Conservation (phyloP, 352 stramenopile genomes). For the Pythium sukuiense region DNA sequence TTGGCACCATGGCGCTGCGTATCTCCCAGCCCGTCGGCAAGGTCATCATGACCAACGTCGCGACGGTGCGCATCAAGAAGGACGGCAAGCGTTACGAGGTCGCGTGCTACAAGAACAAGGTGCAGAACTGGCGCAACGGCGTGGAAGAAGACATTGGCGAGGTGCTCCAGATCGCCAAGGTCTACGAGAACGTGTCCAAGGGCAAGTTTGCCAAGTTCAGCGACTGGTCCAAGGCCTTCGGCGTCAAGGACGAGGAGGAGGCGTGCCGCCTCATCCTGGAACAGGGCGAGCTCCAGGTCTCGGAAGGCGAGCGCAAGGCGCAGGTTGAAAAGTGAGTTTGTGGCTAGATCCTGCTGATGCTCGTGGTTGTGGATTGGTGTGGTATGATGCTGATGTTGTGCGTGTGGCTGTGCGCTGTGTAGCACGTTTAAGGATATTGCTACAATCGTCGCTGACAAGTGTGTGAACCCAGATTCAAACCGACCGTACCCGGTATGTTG, state of each 20-base stretch:
- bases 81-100: conserved; percentile 98
- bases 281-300: conserved; percentile 97
- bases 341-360: too few species aligned
- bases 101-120: conserved; percentile 99
- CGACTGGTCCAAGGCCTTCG: conserved; percentile 94
- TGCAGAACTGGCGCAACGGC: conserved; percentile 97
- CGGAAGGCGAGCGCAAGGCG: conserved; percentile 93
- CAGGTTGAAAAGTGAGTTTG: conserved; percentile 84
- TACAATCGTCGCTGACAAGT: conserved; percentile 97
- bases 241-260: conserved; percentile 90
- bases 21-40: conserved; percentile 85
- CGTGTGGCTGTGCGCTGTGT: not conserved
- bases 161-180: conserved; percentile 96
- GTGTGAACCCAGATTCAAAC: conserved; percentile 94
- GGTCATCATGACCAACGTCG: conserved; percentile 96
- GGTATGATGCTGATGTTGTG: not conserved
- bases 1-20: conserved; percentile 28
- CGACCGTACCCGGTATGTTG: conserved; percentile 90
- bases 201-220: conserved; percentile 95
- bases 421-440: conserved; percentile 95
- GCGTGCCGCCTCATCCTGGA: conserved; percentile 94
- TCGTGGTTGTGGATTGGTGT: not conserved
- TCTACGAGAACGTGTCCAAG: conserved; percentile 98
- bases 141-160: conserved; percentile 98
- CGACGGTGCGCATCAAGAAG: conserved; percentile 94